Evolutionary conservation across 2,329 filamentous ascomycete genomes (phyloP), one percentile per base, ranked within the genome.

Genomic region (Pseudocercospora macadamiae): DNA sequence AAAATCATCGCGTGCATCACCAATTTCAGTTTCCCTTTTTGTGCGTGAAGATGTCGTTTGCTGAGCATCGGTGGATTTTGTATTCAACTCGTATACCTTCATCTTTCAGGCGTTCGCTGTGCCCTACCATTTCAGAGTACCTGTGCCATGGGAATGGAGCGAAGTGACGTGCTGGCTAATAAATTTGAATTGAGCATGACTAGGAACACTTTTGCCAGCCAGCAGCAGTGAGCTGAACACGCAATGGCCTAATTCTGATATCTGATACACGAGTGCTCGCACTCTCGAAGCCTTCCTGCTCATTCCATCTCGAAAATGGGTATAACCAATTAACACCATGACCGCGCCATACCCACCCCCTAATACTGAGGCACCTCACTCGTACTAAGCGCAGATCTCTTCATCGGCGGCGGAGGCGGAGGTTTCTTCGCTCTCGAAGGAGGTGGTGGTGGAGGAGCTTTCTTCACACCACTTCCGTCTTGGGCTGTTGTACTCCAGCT

Each of bases 371-470:
- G 70, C 16, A 74, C 64, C 55, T 75, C 70, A 37, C 70, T 70
- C 39, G 70, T 72, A 63, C 77, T 80, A 68, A 81, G 70, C 61
- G 76, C 77, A 72, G 76, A 81, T 64, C 84, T 77, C 78, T 88
- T 88, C 75, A 86, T 82, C 19, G 86, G 86, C 9, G 84, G 84
- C 19, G 85, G 86, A 60, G 86, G 85, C 19, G 83, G 82, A 10
- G 66, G 60, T 36, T 89, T 89, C 79, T 88, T 89, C 32, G 83
- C 76, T 68, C 86, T 77, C 19, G 82, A 66, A 42, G 71, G 71
- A 7, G 84, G 83, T 23, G 84, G 84, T 21, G 86, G 86, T 25
- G 86, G 86, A 18, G 86, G 86, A 47, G 85, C 83, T 44, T 80
- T 81, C 73, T 84, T 86, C 71, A 82, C 82, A 55, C 68, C 73